Base-by-base conservation (phyloP, 2,329 filamentous ascomycete genomes). In the Phoma sp. region DNA sequence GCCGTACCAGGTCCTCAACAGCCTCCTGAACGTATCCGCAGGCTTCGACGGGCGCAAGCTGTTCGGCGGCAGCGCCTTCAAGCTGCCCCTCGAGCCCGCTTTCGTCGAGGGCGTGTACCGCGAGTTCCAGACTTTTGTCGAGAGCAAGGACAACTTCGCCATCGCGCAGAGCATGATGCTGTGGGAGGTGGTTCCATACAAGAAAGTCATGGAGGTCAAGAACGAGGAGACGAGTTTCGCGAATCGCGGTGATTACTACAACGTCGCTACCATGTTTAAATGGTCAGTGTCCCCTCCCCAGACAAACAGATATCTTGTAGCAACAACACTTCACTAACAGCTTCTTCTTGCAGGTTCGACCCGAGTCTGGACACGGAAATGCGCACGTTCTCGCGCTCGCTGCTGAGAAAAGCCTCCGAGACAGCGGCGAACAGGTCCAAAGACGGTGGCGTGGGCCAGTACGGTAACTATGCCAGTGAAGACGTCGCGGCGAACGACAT, bases 41-140 rank as follows among this genome's bases (percentile, higher is more conserved):
- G 59, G 55, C 13, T 71, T 68, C 42, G 78, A 77, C 1, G 75
- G 73, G 6, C 65, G 76, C 30, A 75, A 74, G 55, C 66, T 65
- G 11, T 75, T 76, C 52, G 72, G 71, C 47, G 74, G 73, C 13
- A 70, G 68, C 0, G 70, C 69, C 2, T 74, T 74, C 55, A 70
- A 70, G 24, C 38, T 70, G 3, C 75, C 76, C 0, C 49, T 77
- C 1, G 50, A 60, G 18, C 25, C 60, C 0, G 37, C 23, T 0
- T 69, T 73, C 23, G 68, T 72, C 7, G 27, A 51, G 27, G 35
- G 30, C 14, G 52, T 50, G 43, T 55, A 51, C 38, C 36, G 18
- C 10, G 47, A 51, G 22, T 55, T 55, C 38, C 52, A 55, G 38
- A 7, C 36, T 4, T 55, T 49, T 18, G 37, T 55, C 4, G 52